Base-by-base conservation (phyloP, 768 basidiomycete genomes). In the Pleurotus ostreatus region DNA sequence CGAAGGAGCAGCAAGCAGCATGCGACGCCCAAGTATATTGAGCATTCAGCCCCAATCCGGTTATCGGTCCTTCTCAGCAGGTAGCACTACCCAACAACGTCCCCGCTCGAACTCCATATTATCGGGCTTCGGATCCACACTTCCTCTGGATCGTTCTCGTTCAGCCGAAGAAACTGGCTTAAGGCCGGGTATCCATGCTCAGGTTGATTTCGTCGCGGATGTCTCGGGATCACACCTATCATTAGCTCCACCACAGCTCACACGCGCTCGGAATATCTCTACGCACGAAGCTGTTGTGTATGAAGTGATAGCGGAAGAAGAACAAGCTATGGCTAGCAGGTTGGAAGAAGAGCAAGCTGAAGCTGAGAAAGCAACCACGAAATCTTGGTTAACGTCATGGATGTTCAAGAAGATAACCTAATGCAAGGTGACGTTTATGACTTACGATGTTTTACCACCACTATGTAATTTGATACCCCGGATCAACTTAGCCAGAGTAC, bases 241-340 rank as follows among this genome's bases (percentile, higher is more conserved):
- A 16, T 72, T 70, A 43, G 49, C 44, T 38, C 26, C 51, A 66
- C 63, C 13, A 71, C 74, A 26, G 56, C 63, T 16, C 76, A 76
- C n/a, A 68, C 71, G 71, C 49, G 64, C 68, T 43, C 70, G 68
- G 18, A 79, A 76, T 57, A 70, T 86, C n/a, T 77, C 84, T 13
- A 74, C 83, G 3, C 79, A 79, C 7, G 77, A 85, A 58, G 88
- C 86, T 8, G 84, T 89, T 41, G 74, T 80, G 49, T 78, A 80
- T 46, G 88, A 90, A 61, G 81, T 87, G 41, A 74, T 88, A 40
- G 85, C 82, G 39, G 88, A 91, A 66, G 88, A 89, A 68, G 75
- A 80, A 57, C 72, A 79, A 13, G 86, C 80, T 4, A 70, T 81
- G 23, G 74, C 75, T 30, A 75, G 81, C 60, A 72, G 81, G 45